A percentile compares a stretch with the other conserved stretches of the same genome.
Evolutionary conservation across 257 asterid genomes (phyloP).

Genomic region (Apocynum venetum): DNA sequence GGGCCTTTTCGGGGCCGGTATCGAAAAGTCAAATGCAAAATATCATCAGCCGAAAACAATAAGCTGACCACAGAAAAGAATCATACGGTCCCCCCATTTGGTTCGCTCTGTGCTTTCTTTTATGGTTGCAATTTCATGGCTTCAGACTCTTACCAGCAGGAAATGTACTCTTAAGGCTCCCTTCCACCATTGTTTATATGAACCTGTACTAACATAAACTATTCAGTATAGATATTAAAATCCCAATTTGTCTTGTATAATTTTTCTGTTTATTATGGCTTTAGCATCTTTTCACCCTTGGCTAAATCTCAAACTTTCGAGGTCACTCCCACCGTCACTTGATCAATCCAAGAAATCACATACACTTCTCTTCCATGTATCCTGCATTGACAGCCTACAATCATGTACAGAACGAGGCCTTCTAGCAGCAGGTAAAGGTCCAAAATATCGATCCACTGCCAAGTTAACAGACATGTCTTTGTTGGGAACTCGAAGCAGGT

Average conservation of each 20-base stretch:
- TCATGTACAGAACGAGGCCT: neutral
- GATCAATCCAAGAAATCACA: conserved; percentile 12
- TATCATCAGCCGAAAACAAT: neutral
- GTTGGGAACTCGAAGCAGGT: conserved; percentile 6
- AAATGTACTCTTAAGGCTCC: neutral
- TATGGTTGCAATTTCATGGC: conserved; percentile 6
- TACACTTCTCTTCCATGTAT: neutral
- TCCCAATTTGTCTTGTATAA: neutral
- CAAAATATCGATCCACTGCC: neutral
- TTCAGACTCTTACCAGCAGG: neutral
- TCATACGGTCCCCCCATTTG: too few species aligned
- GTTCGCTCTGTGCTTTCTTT: neutral
- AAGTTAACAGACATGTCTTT: conserved; percentile 5
- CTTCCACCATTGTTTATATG: neutral
- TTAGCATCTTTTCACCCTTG: conserved; percentile 11
- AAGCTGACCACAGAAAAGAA: conserved; percentile 1
- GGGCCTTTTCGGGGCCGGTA: neutral
- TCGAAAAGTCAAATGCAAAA: neutral
- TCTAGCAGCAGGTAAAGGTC: neutral
- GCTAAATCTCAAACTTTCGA: conserved; percentile 15
- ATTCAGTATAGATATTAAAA: neutral
- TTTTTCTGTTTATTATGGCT: conserved; percentile 11
- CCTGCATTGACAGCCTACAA: neutral
- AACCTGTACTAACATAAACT: neutral
- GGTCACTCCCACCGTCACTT: conserved; percentile 7